These are phyloP conservation scores for Chlamydomonas applanata DNA, from an alignment of 139 green algal species.

Conservation along the genomic window DNA sequence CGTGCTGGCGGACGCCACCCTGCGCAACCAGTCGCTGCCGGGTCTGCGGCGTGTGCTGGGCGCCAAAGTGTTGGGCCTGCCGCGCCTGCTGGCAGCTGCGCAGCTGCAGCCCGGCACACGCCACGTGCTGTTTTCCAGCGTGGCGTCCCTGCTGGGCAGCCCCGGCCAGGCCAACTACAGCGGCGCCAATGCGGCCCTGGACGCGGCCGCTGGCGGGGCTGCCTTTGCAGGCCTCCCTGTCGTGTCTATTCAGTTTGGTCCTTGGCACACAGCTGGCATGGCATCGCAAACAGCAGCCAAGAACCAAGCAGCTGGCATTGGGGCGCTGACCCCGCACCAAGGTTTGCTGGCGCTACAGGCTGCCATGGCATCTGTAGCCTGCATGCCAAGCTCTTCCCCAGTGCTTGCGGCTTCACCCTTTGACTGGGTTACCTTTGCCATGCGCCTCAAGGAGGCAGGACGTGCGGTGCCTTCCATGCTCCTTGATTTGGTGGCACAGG, in stretches of 20 bases:
- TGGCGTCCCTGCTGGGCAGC: slow-evolving; percentile 75
- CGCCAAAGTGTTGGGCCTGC: slow-evolving; percentile 6
- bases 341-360: slow-evolving; percentile 51
- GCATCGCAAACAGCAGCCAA: slow-evolving; percentile 41
- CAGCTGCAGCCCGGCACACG: slow-evolving; percentile 7
- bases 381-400: background rate
- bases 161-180: slow-evolving; percentile 81
- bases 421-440: slow-evolving; percentile 36
- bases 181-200: slow-evolving; percentile 73
- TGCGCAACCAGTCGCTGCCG: slow-evolving; percentile 17
- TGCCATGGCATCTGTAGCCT: slow-evolving; percentile 11
- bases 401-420: slow-evolving; percentile 46
- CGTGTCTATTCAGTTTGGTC: background rate
- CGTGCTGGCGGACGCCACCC: slow-evolving; percentile 66
- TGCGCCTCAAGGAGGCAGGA: background rate
- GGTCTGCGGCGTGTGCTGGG: slow-evolving; percentile 18
- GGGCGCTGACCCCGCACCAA: slow-evolving; percentile 38
- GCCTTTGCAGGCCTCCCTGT: too few relatives aligned
- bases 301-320: slow-evolving; percentile 58
- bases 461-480: slow-evolving; percentile 2
- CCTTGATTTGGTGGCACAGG: background rate
- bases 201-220: slow-evolving; percentile 17
- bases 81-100: background rate
- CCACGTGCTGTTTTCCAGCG: slow-evolving; percentile 76
- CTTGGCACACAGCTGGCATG: slow-evolving; percentile 66